phyloP scores from a whole-genome alignment of 1,284 basidiomycete species.

The Schizophyllum commune region DNA sequence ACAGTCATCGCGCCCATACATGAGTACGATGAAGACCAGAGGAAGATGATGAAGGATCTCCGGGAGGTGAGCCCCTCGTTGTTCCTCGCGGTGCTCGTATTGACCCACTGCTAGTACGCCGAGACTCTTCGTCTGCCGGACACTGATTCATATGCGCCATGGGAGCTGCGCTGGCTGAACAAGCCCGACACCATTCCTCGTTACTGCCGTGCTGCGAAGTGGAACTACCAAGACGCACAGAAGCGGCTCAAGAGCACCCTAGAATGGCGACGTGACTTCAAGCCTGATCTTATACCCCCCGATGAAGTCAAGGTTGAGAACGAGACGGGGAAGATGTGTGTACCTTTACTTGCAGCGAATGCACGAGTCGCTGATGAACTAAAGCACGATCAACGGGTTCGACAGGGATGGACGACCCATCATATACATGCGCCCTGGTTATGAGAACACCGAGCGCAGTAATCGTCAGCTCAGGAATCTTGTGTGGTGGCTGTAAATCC shows the following conservation, averaged over 20 bases:
- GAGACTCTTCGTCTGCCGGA: constrained; percentile 51
- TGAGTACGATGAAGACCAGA: constrained; percentile 58
- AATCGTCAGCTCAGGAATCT: constrained; percentile 76
- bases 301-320: constrained; percentile 73
- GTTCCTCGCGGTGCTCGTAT: not conserved
- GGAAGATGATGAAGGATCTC: constrained; percentile 49
- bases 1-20: constrained; percentile 45
- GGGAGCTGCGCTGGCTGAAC: constrained; percentile 72
- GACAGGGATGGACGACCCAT: constrained; percentile 78
- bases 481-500: constrained; percentile 72
- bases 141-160: constrained; percentile 61
- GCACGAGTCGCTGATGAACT: too few species aligned
- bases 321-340: constrained; percentile 82
- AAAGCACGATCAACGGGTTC: constrained; percentile 74
- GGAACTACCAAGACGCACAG: constrained; percentile 71
- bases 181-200: constrained; percentile 70
- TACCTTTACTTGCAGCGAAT: constrained; percentile 7
- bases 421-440: constrained; percentile 77
- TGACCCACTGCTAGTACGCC: constrained; percentile 45
- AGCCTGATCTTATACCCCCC: constrained; percentile 75
- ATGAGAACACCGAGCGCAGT: constrained; percentile 72
- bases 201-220: constrained; percentile 81
- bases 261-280: constrained; percentile 76
- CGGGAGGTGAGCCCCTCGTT: constrained; percentile 41
- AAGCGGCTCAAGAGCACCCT: constrained; percentile 70